phyloP scores from a whole-genome alignment of 75 land plant genomes.

The Pinus tabuliformis region DNA sequence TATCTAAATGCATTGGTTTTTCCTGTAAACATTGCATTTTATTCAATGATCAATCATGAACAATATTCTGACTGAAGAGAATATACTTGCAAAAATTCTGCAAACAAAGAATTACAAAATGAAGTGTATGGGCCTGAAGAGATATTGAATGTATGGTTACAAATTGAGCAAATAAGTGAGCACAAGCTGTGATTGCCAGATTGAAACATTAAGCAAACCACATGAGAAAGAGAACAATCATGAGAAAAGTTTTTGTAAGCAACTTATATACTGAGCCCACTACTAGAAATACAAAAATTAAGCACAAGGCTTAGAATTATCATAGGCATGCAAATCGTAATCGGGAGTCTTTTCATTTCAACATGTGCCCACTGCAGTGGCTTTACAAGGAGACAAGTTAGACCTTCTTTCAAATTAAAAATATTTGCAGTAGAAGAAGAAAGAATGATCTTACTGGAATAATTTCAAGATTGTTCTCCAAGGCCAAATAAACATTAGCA shows the following conservation, averaged over 20 bases:
- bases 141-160: not conserved
- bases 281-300: not conserved
- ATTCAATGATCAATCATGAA: not conserved
- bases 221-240: not conserved
- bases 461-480: slow-evolving; percentile 94
- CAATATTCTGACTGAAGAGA: not conserved
- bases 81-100: not conserved
- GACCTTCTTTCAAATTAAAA: not conserved
- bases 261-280: not conserved
- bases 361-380: not conserved
- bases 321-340: not conserved
- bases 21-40: no score
- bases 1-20: no score
- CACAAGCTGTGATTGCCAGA: not conserved
- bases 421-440: not conserved
- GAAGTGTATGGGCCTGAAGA: not conserved
- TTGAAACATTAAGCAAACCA: not conserved
- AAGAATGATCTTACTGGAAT: slow-evolving; percentile 70
- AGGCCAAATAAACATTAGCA: slow-evolving; percentile 97
- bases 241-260: not conserved
- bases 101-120: not conserved
- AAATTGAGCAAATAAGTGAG: not conserved
- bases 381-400: not conserved
- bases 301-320: not conserved
- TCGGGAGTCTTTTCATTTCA: not conserved